These are phyloP conservation scores for Hibiscus syriacus DNA, from an alignment of 345 rosid species.

Conservation along the genomic window DNA sequence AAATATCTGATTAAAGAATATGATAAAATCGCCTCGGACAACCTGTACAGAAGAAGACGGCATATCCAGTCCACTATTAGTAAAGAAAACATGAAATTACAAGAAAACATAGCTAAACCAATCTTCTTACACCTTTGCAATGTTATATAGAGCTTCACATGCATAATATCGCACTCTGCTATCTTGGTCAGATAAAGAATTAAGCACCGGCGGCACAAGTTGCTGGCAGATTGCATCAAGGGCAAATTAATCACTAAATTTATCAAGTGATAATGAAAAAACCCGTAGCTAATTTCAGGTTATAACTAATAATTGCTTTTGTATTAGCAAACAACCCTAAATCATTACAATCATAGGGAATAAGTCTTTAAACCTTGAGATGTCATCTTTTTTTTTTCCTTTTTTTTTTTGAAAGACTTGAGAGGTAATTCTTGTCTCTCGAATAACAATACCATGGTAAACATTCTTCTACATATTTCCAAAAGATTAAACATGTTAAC, in stretches of 20 bases:
- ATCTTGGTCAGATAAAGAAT: slow-evolving; percentile 90
- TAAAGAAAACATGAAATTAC: background rate
- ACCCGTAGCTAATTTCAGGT: background rate
- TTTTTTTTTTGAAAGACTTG: no score
- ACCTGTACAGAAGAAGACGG: slow-evolving; percentile 47
- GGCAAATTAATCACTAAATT: slow-evolving; percentile 9
- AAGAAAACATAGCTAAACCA: background rate
- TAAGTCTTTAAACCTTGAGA: background rate
- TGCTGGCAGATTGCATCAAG: slow-evolving; percentile 46
- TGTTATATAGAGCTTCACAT: slow-evolving; percentile 97
- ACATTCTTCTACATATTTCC: background rate
- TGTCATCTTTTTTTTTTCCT: no score
- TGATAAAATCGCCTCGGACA: slow-evolving; percentile 94
- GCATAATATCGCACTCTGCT: slow-evolving; percentile 98
- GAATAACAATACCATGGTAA: background rate
- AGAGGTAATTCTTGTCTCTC: background rate
- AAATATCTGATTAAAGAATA: slow-evolving; percentile 90
- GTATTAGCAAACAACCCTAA: background rate
- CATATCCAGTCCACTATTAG: slow-evolving; percentile 7
- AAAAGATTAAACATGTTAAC: background rate
- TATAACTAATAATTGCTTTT: background rate
- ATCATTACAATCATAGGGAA: background rate
- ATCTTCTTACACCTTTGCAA: slow-evolving; percentile 65
- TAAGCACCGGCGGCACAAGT: slow-evolving; percentile 93
- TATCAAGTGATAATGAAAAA: background rate